Base-by-base conservation (phyloP, 192 early-diverging fungal species). In the Martensiomyces pterosporus region DNA sequence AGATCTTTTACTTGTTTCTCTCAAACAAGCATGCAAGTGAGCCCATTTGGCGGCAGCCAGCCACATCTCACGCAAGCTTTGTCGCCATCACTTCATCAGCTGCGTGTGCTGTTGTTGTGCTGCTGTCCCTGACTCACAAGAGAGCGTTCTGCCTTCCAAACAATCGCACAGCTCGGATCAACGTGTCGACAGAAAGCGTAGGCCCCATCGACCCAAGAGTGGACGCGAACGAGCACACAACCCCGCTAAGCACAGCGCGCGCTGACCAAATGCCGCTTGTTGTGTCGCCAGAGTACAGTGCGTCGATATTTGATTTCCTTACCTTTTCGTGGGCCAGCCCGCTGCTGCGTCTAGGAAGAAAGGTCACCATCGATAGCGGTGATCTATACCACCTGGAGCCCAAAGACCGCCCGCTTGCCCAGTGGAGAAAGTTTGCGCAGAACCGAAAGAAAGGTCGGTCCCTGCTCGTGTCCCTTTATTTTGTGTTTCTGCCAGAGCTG, bases 241-340 rank as follows among this genome's bases (percentile, higher is more conserved):
- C 68, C 29, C 45, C 68, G 39, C 57, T 72, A 43, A 57, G 45
- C 14, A 52, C 46, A 7, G 37, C 42, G 44, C 42, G 51, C 4
- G 17, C 39, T 13, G 53, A 65, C 2, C 52, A 65, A 16, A 46
- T 49, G 2, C 68, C 68, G 7, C 12, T 60, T 46, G 62, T 53
- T 10, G 15, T 13, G n/a, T 56, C 68, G 27, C 68, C 68, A 3
- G 62, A 72, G 46, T 22, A 33, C n/a, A 27, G 41, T 15, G 32
- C 53, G 14, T 72, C 68, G 49, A n/a, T 55, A 0, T 19, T 72
- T 2, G 62, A 41, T 9, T 41, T 34, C 17, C 47, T 73, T 39
- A 27, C 42, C 7, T 90, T 86, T 52, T 41, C 55, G 29, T 85
- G 83, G 78, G 63, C 84, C 15, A 85, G 80, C 49, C 62, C 77